These are phyloP conservation scores for Galerina marginata DNA, from an alignment of 768 basidiomycete species.

Conservation along the genomic window DNA sequence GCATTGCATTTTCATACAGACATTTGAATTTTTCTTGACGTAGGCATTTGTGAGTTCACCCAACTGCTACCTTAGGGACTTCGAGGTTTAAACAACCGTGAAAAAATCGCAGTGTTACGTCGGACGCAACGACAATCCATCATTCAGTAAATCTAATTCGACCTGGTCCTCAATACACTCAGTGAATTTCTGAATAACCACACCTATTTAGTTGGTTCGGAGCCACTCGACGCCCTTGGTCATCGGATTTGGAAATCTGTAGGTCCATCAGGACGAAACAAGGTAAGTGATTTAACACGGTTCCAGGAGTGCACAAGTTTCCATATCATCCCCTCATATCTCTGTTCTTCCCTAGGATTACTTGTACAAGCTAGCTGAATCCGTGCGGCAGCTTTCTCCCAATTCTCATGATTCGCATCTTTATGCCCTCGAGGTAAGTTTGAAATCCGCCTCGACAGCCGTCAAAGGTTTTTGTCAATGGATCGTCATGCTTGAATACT, in stretches of 20 bases:
- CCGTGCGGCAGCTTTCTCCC: slow-evolving; percentile 76
- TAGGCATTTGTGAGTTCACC: slow-evolving; percentile 55
- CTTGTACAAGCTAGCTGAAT: slow-evolving; percentile 75
- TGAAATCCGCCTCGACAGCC: neutral
- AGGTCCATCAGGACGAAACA: slow-evolving; percentile 92
- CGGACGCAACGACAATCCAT: slow-evolving; percentile 85
- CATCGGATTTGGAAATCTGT: slow-evolving; percentile 71
- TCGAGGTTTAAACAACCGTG: neutral
- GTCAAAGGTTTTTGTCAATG: neutral
- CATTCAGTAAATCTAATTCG: slow-evolving; percentile 63
- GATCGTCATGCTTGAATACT: neutral
- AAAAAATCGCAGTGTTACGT: slow-evolving; percentile 74
- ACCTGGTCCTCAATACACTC: neutral
- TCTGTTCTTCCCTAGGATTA: slow-evolving; percentile 70
- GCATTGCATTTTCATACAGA: slow-evolving; percentile 3
- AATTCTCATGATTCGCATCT: slow-evolving; percentile 79
- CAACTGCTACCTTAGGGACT: neutral
- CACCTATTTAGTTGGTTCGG: slow-evolving; percentile 70
- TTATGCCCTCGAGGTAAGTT: slow-evolving; percentile 74
- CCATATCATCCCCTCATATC: neutral
- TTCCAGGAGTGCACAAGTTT: neutral
- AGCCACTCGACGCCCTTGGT: slow-evolving; percentile 74
- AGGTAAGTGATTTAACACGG: slow-evolving; percentile 47
- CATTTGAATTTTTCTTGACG: neutral
- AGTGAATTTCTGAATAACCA: neutral